These are phyloP conservation scores for Penicillium cinerascens DNA, from an alignment of 495 filamentous ascomycete genomes.

Conservation along the genomic window DNA sequence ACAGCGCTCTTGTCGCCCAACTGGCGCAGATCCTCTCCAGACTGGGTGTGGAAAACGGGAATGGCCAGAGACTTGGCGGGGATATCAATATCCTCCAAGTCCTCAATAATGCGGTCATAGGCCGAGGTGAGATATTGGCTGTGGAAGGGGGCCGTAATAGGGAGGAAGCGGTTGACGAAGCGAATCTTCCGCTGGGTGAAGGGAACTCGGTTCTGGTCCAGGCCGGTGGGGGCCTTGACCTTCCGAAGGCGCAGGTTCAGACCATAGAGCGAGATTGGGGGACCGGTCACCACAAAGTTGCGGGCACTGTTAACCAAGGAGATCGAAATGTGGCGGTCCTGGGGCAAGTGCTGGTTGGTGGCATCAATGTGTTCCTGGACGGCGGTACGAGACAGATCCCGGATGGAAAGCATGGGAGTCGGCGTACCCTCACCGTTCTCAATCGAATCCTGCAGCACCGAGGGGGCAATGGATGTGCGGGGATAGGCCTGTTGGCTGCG, in stretches of 20 bases:
- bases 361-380: constrained; percentile 93
- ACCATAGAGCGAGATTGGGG: constrained; percentile 92
- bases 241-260: constrained; percentile 91
- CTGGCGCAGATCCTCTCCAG: constrained; percentile 74
- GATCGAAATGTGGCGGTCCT: constrained; percentile 89
- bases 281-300: constrained; percentile 95
- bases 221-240: constrained; percentile 91
- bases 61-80: constrained; percentile 65
- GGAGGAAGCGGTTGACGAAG: constrained; percentile 95
- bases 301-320: constrained; percentile 94
- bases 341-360: constrained; percentile 91
- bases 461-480: constrained; percentile 86
- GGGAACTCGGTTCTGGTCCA: constrained; percentile 93
- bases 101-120: constrained; percentile 73
- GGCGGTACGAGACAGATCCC: constrained; percentile 77
- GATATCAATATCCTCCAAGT: constrained; percentile 77
- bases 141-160: constrained; percentile 97
- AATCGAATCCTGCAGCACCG: constrained; percentile 86
- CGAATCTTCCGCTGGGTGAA: constrained; percentile 93
- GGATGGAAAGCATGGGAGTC: constrained; percentile 96
- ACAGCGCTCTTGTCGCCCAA: constrained; percentile 65
- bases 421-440: constrained; percentile 91
- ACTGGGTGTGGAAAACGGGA: constrained; percentile 83
- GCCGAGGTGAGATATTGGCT: constrained; percentile 86
- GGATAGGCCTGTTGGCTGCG: constrained; percentile 98